Base-by-base conservation (phyloP, 148 eudicot species). In the Rhododendron griersonianum region DNA sequence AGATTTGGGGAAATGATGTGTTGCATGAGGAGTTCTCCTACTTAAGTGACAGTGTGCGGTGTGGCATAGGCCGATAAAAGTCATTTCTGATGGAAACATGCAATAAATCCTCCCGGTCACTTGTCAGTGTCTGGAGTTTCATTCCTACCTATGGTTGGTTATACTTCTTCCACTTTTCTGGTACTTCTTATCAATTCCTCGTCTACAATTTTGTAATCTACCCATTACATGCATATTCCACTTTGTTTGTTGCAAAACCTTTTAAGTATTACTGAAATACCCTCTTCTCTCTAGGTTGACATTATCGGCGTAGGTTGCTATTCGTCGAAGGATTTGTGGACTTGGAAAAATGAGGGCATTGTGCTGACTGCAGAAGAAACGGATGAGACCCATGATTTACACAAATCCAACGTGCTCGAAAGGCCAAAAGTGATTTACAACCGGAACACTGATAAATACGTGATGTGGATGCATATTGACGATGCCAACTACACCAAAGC, bases 401-500 rank as follows among this genome's bases (percentile, higher is more conserved):
- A 97, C 91, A 90, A 90, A 87, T 92, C 92, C 78, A 97, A 97
- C n/a, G 98, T 97, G 71, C 95, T 97, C 0, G 99, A 97, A 87
- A 91, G 99, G 87, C 99, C 99, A 25, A 97, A 97, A 91, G 99
- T 97, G 47, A 74, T 97, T 7, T 94, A 91, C 91, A 97, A 95
- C 37, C 91, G 90, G 10, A 91, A 89, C 59, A 97, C 98, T 3
- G 81, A 82, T 30, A 95, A 97, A 86, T 97, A 94, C 23, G 98
- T 97, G 23, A 97, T 97, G 99, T 97, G 99, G 99, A 97, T 97
- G 99, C 99, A 97, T 85, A 93, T 97, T 0, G 99, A 97, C 28
- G 95, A 94, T 76, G 90, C 87, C 82, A 97, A 97, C 81, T 97
- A 97, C 91, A 95, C 99, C 55, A 95, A 95, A 89, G 99, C 99